phyloP scores from a whole-genome alignment of 2,329 filamentous ascomycete species.

The Trichoderma asperellum region DNA sequence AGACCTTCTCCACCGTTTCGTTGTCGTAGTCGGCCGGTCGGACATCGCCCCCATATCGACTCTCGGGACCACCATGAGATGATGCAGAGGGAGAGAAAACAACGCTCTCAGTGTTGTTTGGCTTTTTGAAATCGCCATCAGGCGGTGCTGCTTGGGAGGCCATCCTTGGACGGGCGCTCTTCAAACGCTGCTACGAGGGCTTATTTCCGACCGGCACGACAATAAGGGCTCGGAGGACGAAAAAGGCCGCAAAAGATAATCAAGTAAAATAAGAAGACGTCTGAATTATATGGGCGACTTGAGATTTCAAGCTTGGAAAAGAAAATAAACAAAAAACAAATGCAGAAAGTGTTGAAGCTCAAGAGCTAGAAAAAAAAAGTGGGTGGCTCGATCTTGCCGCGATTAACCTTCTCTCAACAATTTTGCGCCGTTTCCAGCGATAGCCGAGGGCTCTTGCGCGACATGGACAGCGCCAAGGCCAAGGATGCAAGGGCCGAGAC shows the following conservation, averaged over 20 bases:
- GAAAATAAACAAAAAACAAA: neutral
- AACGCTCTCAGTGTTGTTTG: neutral
- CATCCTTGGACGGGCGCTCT: neutral
- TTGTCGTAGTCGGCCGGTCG: constrained; percentile 51
- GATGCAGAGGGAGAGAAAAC: constrained; percentile 11
- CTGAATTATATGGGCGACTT: neutral
- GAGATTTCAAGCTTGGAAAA: neutral
- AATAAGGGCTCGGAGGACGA: neutral
- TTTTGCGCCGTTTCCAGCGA: neutral
- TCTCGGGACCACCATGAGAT: neutral
- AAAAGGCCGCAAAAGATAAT: neutral
- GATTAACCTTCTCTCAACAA: constrained; percentile 19
- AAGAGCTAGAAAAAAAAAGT: neutral
- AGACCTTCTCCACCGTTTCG: constrained; percentile 59
- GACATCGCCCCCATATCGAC: constrained; percentile 39
- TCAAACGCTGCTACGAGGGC: constrained; percentile 1
- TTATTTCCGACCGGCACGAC: constrained; percentile 28
- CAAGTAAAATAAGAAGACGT: too few relatives aligned
- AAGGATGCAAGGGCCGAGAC: constrained; percentile 14
- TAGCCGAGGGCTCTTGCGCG: constrained; percentile 20
- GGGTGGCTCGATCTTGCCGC: constrained; percentile 16
- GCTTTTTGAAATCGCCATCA: constrained; percentile 25
- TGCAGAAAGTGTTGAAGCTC: neutral
- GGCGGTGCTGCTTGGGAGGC: constrained; percentile 18
- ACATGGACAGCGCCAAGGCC: neutral